Evolutionary conservation across 1,284 basidiomycete species (phyloP).

Genomic region (Athelia psychrophila): DNA sequence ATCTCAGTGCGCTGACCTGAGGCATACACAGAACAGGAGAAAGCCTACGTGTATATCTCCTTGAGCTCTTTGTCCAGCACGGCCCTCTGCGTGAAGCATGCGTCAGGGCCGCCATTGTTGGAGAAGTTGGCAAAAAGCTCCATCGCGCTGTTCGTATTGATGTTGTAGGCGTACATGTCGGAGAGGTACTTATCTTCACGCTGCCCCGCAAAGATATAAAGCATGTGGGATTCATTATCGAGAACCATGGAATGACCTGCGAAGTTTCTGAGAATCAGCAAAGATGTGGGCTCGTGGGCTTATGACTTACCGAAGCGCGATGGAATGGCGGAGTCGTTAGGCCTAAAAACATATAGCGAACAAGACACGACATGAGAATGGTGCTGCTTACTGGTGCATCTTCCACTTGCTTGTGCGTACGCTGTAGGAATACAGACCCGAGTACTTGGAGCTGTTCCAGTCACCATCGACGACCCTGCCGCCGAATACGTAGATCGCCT

Average conservation of each 20-base stretch:
- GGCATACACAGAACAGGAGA: conserved; percentile 2
- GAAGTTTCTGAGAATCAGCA: neutral
- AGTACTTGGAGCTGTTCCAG: conserved; percentile 54
- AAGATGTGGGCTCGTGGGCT: conserved; percentile 2
- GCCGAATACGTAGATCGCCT: conserved; percentile 77
- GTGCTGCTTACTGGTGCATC: conserved; percentile 54
- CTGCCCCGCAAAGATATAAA: conserved; percentile 74
- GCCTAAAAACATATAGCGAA: conserved; percentile 20
- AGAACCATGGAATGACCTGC: conserved; percentile 77
- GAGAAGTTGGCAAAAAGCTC: conserved; percentile 64
- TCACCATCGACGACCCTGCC: conserved; percentile 70
- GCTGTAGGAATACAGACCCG: conserved; percentile 70
- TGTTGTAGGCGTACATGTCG: conserved; percentile 74
- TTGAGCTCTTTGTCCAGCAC: conserved; percentile 58
- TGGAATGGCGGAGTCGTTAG: conserved; percentile 30
- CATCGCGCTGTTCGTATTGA: conserved; percentile 52
- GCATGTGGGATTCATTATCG: conserved; percentile 50
- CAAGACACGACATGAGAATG: neutral
- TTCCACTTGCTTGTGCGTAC: conserved; percentile 62
- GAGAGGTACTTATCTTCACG: conserved; percentile 60
- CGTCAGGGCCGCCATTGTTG: conserved; percentile 56
- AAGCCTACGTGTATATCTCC: conserved; percentile 73
- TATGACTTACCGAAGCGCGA: conserved; percentile 54
- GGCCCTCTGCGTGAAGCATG: conserved; percentile 69
- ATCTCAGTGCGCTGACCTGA: neutral